Conservation (phyloP, 2,329 filamentous ascomycete genomes). For the Madurella fahalii region DNA sequence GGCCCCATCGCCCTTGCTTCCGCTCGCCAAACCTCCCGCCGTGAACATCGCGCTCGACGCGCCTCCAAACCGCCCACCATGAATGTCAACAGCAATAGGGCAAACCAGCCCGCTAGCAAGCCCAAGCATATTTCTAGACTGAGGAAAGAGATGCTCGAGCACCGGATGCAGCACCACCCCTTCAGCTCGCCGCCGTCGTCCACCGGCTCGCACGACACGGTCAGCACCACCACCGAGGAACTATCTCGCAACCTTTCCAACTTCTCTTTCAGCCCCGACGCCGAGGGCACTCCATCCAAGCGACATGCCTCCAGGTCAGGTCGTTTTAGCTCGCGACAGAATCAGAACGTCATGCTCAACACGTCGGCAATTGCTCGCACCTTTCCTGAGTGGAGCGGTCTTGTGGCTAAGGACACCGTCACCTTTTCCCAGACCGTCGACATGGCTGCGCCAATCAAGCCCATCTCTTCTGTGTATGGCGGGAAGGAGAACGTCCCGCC, state of each 20-base stretch:
- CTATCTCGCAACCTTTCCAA: constrained; percentile 50
- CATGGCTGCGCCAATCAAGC: constrained; percentile 30
- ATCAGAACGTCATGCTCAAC: constrained; percentile 31
- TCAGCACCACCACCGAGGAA: constrained; percentile 51
- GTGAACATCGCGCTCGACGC: constrained; percentile 18
- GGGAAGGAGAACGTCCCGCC: constrained; percentile 47
- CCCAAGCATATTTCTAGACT: constrained; percentile 29
- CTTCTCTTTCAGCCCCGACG: constrained; percentile 50
- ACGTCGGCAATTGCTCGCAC: constrained; percentile 40
- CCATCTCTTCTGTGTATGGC: constrained; percentile 34
- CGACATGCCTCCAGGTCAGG: constrained; percentile 23
- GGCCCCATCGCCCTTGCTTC: constrained; percentile 9
- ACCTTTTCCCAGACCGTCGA: constrained; percentile 22
- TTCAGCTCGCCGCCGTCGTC: constrained; percentile 57
- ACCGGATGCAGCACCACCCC: constrained; percentile 47
- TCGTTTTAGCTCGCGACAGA: constrained; percentile 26
- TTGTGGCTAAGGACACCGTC: constrained; percentile 23
- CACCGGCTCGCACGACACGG: constrained; percentile 54
- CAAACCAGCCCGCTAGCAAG: constrained; percentile 21
- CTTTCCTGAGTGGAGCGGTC: constrained; percentile 47
- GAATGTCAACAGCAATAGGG: constrained; percentile 27
- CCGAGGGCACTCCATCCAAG: constrained; percentile 44
- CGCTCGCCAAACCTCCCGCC: background rate
- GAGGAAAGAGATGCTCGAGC: constrained; percentile 46
- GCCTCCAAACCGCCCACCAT: constrained; percentile 19